phyloP scores from a whole-genome alignment of 1,284 basidiomycete species.

The Ceratobasidium sp. region DNA sequence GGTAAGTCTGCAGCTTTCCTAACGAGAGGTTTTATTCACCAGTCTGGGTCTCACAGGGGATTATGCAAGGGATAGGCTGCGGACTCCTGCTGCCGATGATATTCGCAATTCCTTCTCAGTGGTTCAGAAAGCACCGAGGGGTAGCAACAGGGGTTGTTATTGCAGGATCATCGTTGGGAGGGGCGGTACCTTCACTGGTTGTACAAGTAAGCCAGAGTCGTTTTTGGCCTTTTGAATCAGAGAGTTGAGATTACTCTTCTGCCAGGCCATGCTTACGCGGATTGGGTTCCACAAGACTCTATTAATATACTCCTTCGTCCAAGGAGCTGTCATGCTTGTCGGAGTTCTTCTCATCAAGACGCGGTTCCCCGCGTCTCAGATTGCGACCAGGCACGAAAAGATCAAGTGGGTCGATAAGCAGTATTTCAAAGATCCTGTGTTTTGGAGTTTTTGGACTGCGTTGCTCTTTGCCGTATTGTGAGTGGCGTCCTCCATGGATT shows the following conservation, averaged over 20 bases:
- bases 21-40: neutral
- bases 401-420: conserved; percentile 48
- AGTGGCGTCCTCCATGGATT: neutral
- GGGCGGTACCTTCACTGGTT: conserved; percentile 26
- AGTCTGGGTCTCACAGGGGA: conserved; percentile 27
- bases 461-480: conserved; percentile 47
- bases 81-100: conserved; percentile 51
- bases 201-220: conserved; percentile 14
- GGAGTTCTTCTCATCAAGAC: conserved; percentile 49
- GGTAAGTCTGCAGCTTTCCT: conserved; percentile 36
- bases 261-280: conserved; percentile 47
- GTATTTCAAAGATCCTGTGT: conserved; percentile 47
- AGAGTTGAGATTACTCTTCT: neutral
- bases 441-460: conserved; percentile 48
- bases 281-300: conserved; percentile 50
- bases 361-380: conserved; percentile 31
- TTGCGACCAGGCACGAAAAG: conserved; percentile 48
- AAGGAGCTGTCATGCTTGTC: conserved; percentile 45
- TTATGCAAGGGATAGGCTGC: conserved; percentile 48
- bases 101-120: conserved; percentile 51
- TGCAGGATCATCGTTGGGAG: conserved; percentile 51
- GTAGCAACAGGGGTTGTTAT: conserved; percentile 53
- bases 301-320: conserved; percentile 49
- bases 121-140: conserved; percentile 51
- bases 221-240: neutral